These are phyloP conservation scores for Candida saitoana DNA, from an alignment of 805 yeast genomes.

Conservation along the genomic window DNA sequence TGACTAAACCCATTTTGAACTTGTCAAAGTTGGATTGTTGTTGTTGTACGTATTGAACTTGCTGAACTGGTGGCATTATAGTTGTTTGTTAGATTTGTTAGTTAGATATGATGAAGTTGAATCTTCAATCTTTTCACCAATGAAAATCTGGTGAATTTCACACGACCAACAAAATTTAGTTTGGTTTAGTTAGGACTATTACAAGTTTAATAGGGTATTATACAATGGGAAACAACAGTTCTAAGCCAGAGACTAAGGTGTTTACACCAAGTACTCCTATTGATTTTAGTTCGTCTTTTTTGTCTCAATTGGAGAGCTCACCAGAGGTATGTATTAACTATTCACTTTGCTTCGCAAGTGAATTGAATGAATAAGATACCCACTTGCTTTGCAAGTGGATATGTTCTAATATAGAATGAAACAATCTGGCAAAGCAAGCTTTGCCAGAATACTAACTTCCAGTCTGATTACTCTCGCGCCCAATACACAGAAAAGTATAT, in stretches of 20 bases:
- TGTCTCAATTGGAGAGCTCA: constrained; percentile 58
- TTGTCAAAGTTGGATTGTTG: constrained; percentile 90
- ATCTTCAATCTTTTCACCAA: not conserved
- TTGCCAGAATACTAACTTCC: constrained; percentile 1
- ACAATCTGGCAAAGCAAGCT: too few relatives aligned
- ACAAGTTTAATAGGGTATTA: too few relatives aligned
- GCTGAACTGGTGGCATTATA: constrained; percentile 64
- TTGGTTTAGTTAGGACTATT: too few relatives aligned
- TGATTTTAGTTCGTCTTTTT: constrained; percentile 60
- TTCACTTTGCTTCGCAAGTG: too few relatives aligned
- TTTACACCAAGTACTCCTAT: constrained; percentile 66
- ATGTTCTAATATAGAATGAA: too few relatives aligned
- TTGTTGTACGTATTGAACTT: constrained; percentile 48
- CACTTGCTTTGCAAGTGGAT: constrained; percentile 4
- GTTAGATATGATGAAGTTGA: too few relatives aligned
- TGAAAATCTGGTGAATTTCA: not conserved
- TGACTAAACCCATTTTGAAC: constrained; percentile 96
- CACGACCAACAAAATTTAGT: not conserved
- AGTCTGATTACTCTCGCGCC: constrained; percentile 65
- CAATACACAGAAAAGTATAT: constrained; percentile 65
- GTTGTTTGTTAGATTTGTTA: too few relatives aligned
- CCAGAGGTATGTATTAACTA: constrained; percentile 43
- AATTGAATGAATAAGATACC: constrained; percentile 7
- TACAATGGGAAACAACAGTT: constrained; percentile 57
- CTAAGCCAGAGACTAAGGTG: constrained; percentile 63